These are phyloP conservation scores for Ophiostoma australiae DNA, from an alignment of 2,329 filamentous ascomycete species.

Conservation along the genomic window DNA sequence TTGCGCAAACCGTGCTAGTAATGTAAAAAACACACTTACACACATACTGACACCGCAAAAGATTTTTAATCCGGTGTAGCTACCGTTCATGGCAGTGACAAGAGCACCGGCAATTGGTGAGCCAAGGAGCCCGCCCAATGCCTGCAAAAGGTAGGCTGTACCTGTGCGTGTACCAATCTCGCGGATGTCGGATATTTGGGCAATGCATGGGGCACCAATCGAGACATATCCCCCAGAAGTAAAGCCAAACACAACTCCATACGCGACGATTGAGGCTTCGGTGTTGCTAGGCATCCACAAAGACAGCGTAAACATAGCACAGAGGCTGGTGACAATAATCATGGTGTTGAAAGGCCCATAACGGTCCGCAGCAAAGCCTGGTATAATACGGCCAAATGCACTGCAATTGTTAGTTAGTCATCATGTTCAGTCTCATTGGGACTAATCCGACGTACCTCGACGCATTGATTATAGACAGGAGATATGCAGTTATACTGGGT, in stretches of 20 bases:
- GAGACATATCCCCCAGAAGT: slow-evolving; percentile 3
- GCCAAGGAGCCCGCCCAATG: neutral
- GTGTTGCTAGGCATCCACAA: neutral
- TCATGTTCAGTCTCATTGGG: neutral
- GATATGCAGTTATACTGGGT: neutral
- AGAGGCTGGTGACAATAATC: neutral
- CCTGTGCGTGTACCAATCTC: slow-evolving; percentile 3
- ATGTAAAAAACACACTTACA: neutral
- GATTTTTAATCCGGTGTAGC: neutral
- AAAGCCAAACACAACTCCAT: slow-evolving; percentile 11
- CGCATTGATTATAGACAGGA: slow-evolving; percentile 1
- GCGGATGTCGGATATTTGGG: slow-evolving; percentile 6
- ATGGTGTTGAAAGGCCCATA: neutral
- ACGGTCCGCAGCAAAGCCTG: slow-evolving; percentile 6
- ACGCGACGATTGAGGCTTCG: neutral
- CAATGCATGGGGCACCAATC: neutral
- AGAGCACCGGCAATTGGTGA: slow-evolving; percentile 9
- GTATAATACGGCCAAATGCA: neutral
- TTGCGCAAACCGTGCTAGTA: neutral
- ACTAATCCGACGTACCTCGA: neutral
- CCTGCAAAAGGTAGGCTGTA: neutral
- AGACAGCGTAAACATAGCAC: neutral
- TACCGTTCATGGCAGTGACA: neutral
- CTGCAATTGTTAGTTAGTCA: neutral
- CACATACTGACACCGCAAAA: neutral